Evolutionary conservation across 495 filamentous ascomycete species (phyloP).

Genomic region (Pseudomonodictys pantanalensis): DNA sequence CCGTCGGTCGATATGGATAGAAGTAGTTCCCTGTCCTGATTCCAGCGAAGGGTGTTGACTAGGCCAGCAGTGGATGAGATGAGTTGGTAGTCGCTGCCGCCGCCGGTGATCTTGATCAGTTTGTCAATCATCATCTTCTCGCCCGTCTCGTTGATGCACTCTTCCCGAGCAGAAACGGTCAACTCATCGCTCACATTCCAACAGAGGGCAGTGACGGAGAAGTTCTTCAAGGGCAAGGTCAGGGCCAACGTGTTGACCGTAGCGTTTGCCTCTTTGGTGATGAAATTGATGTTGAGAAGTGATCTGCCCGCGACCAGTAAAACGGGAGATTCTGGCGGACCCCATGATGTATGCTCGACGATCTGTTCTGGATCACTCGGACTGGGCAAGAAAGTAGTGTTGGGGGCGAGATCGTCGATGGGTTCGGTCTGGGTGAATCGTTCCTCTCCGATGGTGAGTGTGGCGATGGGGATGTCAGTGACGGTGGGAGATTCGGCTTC

Average conservation of each 20-base stretch:
- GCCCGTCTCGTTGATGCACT: slow-evolving; percentile 21
- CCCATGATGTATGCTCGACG: slow-evolving; percentile 25
- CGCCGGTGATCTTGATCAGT: slow-evolving; percentile 23
- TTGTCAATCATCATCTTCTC: slow-evolving; percentile 26
- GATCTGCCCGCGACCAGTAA: slow-evolving; percentile 28
- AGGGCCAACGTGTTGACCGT: neutral
- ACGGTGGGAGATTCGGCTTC: slow-evolving; percentile 35
- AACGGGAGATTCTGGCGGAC: neutral
- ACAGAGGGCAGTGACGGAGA: slow-evolving; percentile 20
- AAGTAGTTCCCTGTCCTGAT: slow-evolving; percentile 10
- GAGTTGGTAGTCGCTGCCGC: slow-evolving; percentile 7
- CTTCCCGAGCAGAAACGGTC: slow-evolving; percentile 16
- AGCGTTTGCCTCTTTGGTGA: neutral
- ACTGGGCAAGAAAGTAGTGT: slow-evolving; percentile 5
- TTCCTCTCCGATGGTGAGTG: slow-evolving; percentile 31
- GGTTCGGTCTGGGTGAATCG: slow-evolving; percentile 29
- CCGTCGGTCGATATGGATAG: slow-evolving; percentile 30
- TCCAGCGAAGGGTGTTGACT: slow-evolving; percentile 26
- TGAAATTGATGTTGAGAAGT: slow-evolving; percentile 9
- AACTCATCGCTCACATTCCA: slow-evolving; percentile 16
- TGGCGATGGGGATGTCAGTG: slow-evolving; percentile 31
- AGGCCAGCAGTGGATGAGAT: slow-evolving; percentile 25
- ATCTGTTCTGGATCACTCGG: slow-evolving; percentile 1
- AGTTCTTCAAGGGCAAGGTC: slow-evolving; percentile 20
- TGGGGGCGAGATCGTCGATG: slow-evolving; percentile 15